Conservation (phyloP, 441 rosid genomes). For the Populus tomentosa region DNA sequence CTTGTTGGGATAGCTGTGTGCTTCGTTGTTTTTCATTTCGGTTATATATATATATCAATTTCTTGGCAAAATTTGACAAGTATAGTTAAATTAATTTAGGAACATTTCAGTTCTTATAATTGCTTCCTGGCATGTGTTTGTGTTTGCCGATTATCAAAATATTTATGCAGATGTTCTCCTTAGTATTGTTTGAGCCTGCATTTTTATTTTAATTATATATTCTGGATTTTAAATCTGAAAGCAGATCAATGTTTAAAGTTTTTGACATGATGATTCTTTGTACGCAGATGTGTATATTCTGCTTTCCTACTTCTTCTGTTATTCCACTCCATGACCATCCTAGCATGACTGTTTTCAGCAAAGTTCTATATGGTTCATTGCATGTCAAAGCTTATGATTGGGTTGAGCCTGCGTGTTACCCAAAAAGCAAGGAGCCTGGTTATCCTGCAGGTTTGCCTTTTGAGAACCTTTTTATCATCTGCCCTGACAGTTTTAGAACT, state of each 20-base stretch:
- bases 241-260: conserved; percentile 1
- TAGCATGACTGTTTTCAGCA: conserved; percentile 88
- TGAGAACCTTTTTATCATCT: conserved; percentile 4
- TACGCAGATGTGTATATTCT: conserved; percentile 92
- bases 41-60: too few species aligned
- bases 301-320: conserved; percentile 91
- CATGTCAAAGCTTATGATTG: conserved; percentile 92
- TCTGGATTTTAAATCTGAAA: neutral
- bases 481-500: neutral
- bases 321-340: conserved; percentile 97
- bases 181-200: neutral
- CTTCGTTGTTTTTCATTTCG: conserved; percentile 1
- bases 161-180: neutral
- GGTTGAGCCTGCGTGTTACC: conserved; percentile 69
- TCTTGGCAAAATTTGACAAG: neutral
- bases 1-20: neutral
- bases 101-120: neutral
- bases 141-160: neutral
- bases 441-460: conserved; percentile 40
- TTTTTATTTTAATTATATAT: neutral
- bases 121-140: neutral
- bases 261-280: conserved; percentile 11
- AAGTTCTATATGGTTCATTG: conserved; percentile 84
- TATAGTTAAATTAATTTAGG: neutral
- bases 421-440: conserved; percentile 40